Evolutionary conservation across 148 eudicot genomes (phyloP), one percentile per base, ranked within the genome.

Genomic region (Selenicereus undatus): DNA sequence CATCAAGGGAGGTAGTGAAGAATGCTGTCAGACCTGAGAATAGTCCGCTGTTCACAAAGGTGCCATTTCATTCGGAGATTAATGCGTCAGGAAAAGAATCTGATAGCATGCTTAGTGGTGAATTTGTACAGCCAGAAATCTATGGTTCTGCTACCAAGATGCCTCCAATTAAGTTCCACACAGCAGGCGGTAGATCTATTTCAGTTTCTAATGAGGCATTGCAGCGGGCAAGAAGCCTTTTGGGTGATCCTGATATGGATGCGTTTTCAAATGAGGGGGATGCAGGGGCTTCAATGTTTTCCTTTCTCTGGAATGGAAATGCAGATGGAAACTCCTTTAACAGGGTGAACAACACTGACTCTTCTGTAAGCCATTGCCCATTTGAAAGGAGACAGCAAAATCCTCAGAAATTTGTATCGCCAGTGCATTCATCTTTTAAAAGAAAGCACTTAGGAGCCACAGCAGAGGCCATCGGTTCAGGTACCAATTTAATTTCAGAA

Each of bases 101-200:
- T 21, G 79, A 54, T 62, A 68, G 82, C 27, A 79, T 82, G 43
- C 78, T 78, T 54, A 43, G 71, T 81, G 78, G 88, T 68, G 75
- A 84, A 74, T 32, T 82, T 84, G 36, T 80, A 54, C 86, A 71
- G 36, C 80, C 88, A 48, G 74, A 78, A 0, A 77, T 74, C 76
- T 76, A 29, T 26, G 45, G 35, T 68, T 56, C 88, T 79, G 78
- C 85, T 51, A 45, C 81, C 24, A 87, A 87, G 86, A 83, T 87
- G 69, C 84, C 98, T 83, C 89, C 91, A 60, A 85, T 96, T 76
- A 91, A 90, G 88, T 93, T 96, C 83, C 89, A 90, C 21, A 93
- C 95, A 81, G 99, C 97, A 45, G 93, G 98, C 72, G 99, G 99
- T 65, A 90, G 95, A 80, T 92, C 93, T 70, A 85, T 95, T 77